Evolutionary conservation across 495 filamentous ascomycete genomes (phyloP), one percentile per base, ranked within the genome.

Genomic region (Neurospora intermedia): DNA sequence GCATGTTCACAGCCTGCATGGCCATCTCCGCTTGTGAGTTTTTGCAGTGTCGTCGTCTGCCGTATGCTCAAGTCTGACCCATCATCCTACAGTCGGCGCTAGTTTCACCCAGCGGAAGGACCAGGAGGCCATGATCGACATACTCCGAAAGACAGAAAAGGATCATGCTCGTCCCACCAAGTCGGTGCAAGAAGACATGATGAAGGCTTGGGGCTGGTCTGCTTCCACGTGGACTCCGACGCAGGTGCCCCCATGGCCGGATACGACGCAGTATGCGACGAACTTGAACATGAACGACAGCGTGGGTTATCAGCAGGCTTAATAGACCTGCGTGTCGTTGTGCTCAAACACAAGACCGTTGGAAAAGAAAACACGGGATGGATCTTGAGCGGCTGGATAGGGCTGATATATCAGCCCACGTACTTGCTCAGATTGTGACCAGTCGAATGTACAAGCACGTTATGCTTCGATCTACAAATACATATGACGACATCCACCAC

Each of bases 1-100:
- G 83, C 70, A 85, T 86, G 80, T 88, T 87, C 70, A 87, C 85
- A 2, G 84, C 85, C 5, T 86, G 84, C 35, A 87, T 87, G 82
- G 84, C 83, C 6, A 87, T 88, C 71, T 80, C 83, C 1, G 83
- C 84, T 72, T 86, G 85, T 87, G 80, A 76, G 84, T 79, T 27
- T 43, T 71, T 45, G 38, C 41, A 82, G 76, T 73, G 78, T 10
- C 74, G 46, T 79, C 78, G n/a, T 82, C 76, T 82, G 79, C 78
- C 35, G 82, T 77, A 77, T 46, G 69, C 59, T 38, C 73, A 38
- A 76, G 71, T 23, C 73, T 70, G 0, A 73, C 62, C 13, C 48
- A 77, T 72, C 71, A 71, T 27, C 20, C 13, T 20, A 27, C 43
- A 77, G 72, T 74, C 35, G 74, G 72, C 15, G 69, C 71, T 11